These are phyloP conservation scores for Choiromyces venosus DNA, from an alignment of 495 filamentous ascomycete species.

Conservation along the genomic window DNA sequence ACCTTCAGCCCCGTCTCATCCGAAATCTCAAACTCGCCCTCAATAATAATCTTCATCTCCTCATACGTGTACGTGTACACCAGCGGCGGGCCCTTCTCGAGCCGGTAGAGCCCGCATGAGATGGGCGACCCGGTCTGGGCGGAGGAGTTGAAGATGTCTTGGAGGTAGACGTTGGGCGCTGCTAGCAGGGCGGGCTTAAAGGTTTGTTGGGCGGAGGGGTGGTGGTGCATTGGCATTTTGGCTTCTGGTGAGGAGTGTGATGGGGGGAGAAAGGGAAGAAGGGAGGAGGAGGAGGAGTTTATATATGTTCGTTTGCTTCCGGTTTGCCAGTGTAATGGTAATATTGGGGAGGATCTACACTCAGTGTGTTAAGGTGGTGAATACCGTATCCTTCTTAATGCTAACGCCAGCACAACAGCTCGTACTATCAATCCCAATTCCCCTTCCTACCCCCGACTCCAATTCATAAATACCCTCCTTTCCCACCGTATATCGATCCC, in stretches of 20 bases:
- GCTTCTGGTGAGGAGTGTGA: background rate
- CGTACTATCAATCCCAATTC: no score
- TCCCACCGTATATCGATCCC: no score
- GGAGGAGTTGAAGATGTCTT: slow-evolving; percentile 59
- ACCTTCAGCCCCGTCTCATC: slow-evolving; percentile 67
- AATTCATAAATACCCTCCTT: no score
- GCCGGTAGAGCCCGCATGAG: slow-evolving; percentile 64
- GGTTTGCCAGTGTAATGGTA: no score
- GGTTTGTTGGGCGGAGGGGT: slow-evolving; percentile 8
- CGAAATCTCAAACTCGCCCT: slow-evolving; percentile 67
- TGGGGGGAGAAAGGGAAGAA: background rate
- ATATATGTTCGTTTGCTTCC: no score
- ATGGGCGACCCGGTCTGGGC: slow-evolving; percentile 60
- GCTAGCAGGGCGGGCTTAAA: slow-evolving; percentile 61
- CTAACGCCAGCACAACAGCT: no score
- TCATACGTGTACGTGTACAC: slow-evolving; percentile 72
- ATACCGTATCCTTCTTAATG: no score
- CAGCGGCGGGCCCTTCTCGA: slow-evolving; percentile 67
- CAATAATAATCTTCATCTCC: slow-evolving; percentile 69
- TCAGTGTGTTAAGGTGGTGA: no score
- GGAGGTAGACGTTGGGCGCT: slow-evolving; percentile 68
- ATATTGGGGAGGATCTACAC: no score
- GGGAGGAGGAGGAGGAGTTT: background rate
- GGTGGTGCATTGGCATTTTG: slow-evolving; percentile 27
- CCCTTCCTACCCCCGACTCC: no score